Percentiles rank a stretch among this genome's conserved stretches.
These are phyloP conservation scores for Golubevia sp. DNA, from an alignment of 1,284 basidiomycete species.

Conservation along the genomic window DNA sequence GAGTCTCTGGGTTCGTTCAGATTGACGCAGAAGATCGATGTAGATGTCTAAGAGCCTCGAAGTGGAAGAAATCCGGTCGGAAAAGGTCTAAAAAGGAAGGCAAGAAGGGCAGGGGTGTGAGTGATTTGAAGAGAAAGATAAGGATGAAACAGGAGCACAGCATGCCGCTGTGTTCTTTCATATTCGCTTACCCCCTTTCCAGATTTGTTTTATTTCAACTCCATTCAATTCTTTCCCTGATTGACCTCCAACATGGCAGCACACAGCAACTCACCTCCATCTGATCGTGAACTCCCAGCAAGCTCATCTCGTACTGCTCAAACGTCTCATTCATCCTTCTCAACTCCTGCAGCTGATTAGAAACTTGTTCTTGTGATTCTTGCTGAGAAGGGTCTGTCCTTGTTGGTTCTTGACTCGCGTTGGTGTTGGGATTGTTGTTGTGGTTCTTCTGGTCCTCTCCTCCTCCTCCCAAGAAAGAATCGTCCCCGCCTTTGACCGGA, in stretches of 20 bases:
- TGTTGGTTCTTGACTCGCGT: too few species aligned
- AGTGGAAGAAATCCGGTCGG: conserved; percentile 33
- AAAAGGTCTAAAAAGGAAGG: conserved; percentile 22
- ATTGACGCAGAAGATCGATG: conserved; percentile 40
- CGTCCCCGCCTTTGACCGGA: too few species aligned
- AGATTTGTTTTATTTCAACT: neutral
- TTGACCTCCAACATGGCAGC: too few species aligned
- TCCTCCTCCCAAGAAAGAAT: too few species aligned
- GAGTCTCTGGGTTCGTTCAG: conserved; percentile 40
- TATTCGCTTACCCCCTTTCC: neutral
- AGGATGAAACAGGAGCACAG: neutral
- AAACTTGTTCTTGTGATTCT: conserved; percentile 34
- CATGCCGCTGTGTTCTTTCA: neutral
- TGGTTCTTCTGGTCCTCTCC: too few species aligned
- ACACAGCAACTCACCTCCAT: conserved; percentile 42
- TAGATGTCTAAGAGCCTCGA: conserved; percentile 48
- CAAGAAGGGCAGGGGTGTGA: neutral
- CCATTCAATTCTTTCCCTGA: neutral
- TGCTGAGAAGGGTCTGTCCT: too few species aligned
- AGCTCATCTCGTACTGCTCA: conserved; percentile 42
- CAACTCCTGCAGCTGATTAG: conserved; percentile 40
- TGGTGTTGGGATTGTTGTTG: too few species aligned
- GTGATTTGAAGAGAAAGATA: neutral
- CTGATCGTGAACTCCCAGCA: conserved; percentile 35
- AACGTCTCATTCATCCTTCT: conserved; percentile 50